Conservation (phyloP, 257 asterid genomes). For the Voacanga thouarsii region DNA sequence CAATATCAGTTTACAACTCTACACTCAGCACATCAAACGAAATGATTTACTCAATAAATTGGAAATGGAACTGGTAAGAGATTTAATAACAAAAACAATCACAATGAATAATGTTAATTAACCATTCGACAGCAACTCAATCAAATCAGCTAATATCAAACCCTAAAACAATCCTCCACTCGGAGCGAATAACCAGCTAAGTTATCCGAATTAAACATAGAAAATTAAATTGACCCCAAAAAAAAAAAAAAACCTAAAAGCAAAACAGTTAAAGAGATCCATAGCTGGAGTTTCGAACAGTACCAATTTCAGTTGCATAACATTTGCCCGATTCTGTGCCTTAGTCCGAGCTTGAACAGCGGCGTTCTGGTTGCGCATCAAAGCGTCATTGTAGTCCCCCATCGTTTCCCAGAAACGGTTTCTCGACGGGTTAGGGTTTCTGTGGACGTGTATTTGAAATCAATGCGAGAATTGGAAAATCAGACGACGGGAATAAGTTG, state of each 20-base stretch:
- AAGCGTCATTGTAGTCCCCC: slow-evolving; percentile 90
- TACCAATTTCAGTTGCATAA: slow-evolving; percentile 92
- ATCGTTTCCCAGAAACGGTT: slow-evolving; percentile 29
- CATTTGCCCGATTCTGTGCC: slow-evolving; percentile 92
- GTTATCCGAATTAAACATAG: neutral
- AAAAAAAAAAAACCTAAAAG: neutral
- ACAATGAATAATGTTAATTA: neutral
- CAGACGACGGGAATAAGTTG: slow-evolving; percentile 13
- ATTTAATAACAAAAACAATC: neutral
- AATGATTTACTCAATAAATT: neutral
- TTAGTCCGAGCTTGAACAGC: slow-evolving; percentile 94
- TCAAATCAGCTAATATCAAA: neutral
- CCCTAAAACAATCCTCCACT: neutral
- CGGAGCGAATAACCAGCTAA: neutral
- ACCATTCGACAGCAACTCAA: too few relatives aligned
- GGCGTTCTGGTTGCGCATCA: slow-evolving; percentile 83
- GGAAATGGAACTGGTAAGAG: neutral
- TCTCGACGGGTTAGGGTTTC: slow-evolving; percentile 22
- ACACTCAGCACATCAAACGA: neutral
- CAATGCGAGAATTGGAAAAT: neutral
- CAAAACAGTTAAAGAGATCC: neutral
- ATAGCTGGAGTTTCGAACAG: slow-evolving; percentile 10
- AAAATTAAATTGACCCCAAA: neutral
- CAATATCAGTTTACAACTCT: neutral
- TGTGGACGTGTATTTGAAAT: neutral